A percentile compares a stretch with the other conserved stretches of the same genome.
Conservation (phyloP, 495 filamentous ascomycete species). For the Lasiosphaeria hispida region DNA sequence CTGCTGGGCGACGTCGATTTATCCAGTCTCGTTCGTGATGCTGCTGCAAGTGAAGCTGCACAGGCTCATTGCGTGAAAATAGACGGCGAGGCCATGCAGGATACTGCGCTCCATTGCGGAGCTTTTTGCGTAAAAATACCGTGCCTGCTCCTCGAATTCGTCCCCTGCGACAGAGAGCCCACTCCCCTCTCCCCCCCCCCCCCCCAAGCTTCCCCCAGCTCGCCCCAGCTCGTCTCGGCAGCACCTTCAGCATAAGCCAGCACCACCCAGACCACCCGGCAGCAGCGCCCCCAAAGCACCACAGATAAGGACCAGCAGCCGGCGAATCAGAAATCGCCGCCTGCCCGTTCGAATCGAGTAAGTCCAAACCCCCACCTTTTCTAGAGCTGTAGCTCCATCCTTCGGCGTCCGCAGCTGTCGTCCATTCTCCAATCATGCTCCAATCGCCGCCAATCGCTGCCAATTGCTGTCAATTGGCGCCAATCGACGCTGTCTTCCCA, state of each 20-base stretch:
- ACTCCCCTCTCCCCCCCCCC: neutral
- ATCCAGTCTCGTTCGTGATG: neutral
- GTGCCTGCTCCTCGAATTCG: neutral
- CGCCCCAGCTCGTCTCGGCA: too few species aligned
- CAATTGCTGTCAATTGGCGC: too few species aligned
- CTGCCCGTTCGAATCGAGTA: slow-evolving; percentile 18
- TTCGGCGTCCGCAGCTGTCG: neutral
- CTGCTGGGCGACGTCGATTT: too few species aligned
- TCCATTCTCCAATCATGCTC: too few species aligned
- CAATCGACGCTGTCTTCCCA: too few species aligned
- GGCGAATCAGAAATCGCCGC: slow-evolving; percentile 11
- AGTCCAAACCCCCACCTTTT: slow-evolving; percentile 9
- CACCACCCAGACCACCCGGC: too few species aligned
- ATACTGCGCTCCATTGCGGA: slow-evolving; percentile 5
- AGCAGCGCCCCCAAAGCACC: too few species aligned
- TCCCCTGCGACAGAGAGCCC: too few species aligned
- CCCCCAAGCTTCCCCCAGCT: neutral
- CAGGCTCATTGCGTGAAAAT: neutral
- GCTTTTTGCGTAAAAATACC: slow-evolving; percentile 7
- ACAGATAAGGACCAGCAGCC: slow-evolving; percentile 1
- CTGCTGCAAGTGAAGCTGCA: neutral
- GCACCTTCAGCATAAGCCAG: too few species aligned
- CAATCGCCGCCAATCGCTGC: too few species aligned
- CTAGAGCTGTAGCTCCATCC: neutral
- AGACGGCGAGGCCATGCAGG: neutral